These are phyloP conservation scores for Pseudogymnoascus sp. DNA, from an alignment of 2,329 filamentous ascomycete genomes.

Conservation along the genomic window DNA sequence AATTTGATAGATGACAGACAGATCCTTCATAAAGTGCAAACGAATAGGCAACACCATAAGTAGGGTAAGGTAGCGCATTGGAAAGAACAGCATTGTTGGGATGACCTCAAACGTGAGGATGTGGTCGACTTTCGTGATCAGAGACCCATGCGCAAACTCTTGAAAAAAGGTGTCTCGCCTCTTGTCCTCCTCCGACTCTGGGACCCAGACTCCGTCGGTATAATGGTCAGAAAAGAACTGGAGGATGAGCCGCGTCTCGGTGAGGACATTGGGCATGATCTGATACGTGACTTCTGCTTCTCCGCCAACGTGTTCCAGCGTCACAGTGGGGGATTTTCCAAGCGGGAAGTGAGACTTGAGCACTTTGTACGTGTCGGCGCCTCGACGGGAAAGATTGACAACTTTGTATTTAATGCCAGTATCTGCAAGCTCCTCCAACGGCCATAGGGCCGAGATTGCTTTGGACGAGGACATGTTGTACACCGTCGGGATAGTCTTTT, in stretches of 20 bases:
- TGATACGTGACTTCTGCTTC: conserved; percentile 11
- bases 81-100: conserved; percentile 18
- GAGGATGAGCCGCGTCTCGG: conserved; percentile 25
- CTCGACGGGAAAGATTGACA: conserved; percentile 20
- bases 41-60: conserved; percentile 21
- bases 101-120: conserved; percentile 22
- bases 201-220: conserved; percentile 18
- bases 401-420: conserved; percentile 21
- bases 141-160: conserved; percentile 22
- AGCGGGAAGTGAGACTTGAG: conserved; percentile 21
- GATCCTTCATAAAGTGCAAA: conserved; percentile 18
- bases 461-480: conserved; percentile 24
- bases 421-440: conserved; percentile 24
- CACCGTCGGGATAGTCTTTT: conserved; percentile 20
- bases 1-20: conserved; percentile 18
- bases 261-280: conserved; percentile 18
- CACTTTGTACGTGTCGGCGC: conserved; percentile 13
- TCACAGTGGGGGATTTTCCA: conserved; percentile 26
- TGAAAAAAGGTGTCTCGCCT: conserved; percentile 22
- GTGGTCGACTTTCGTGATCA: conserved; percentile 17
- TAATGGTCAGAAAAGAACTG: conserved; percentile 25
- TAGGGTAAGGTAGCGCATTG: conserved; percentile 19
- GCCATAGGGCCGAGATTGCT: conserved; percentile 21
- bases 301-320: conserved; percentile 12
- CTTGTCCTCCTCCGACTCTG: conserved; percentile 18